These are phyloP conservation scores for Sonneratia alba DNA, from an alignment of 345 rosid genomes.

Conservation along the genomic window DNA sequence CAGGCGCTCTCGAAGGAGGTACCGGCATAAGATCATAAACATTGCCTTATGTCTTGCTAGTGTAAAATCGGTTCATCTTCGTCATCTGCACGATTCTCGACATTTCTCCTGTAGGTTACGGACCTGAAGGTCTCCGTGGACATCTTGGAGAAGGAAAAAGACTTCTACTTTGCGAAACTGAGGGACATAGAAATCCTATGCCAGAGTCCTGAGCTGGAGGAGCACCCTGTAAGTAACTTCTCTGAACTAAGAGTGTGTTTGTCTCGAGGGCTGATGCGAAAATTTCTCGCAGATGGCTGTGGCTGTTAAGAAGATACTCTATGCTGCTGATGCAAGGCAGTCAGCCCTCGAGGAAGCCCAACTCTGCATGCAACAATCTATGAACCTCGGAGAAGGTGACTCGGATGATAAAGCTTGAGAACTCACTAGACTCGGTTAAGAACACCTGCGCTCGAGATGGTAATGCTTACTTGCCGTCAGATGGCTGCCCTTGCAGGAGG, in stretches of 20 bases:
- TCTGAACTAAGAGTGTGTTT: neutral
- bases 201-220: slow-evolving; percentile 59
- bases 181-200: slow-evolving; percentile 80
- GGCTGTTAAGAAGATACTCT: slow-evolving; percentile 78
- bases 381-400: slow-evolving; percentile 21
- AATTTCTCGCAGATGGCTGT: slow-evolving; percentile 45
- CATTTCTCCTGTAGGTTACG: slow-evolving; percentile 32
- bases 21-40: slow-evolving; percentile 7
- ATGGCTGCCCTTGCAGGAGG: no score
- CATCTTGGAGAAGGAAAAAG: slow-evolving; percentile 78
- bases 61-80: neutral
- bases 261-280: neutral
- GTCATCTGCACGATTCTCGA: neutral
- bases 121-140: slow-evolving; percentile 72
- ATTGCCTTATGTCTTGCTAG: neutral
- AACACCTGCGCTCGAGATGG: no score
- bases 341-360: slow-evolving; percentile 80
- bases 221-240: slow-evolving; percentile 43
- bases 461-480: no score
- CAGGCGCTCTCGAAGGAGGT: slow-evolving; percentile 80
- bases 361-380: slow-evolving; percentile 39
- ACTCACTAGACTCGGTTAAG: no score
- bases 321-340: slow-evolving; percentile 75
- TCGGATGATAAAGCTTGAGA: slow-evolving; percentile 16
- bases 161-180: slow-evolving; percentile 85